Conservation (phyloP, 495 filamentous ascomycete species). For the Aspergillus ostianus region DNA sequence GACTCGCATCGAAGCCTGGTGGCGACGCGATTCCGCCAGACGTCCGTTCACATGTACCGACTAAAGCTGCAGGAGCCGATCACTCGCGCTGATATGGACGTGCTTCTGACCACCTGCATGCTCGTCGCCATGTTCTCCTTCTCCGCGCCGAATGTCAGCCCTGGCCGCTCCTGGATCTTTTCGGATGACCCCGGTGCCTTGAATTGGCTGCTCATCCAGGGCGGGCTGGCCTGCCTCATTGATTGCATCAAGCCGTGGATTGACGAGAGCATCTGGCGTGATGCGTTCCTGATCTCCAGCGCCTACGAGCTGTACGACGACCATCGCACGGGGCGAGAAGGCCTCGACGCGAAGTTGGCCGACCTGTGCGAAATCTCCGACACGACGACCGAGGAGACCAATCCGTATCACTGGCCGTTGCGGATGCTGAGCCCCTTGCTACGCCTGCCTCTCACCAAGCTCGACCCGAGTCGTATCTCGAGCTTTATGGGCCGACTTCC, state of each 20-base stretch:
- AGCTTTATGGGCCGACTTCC: conserved; percentile 34
- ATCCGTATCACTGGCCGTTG: conserved; percentile 35
- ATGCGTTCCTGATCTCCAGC: neutral
- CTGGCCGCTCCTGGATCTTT: neutral
- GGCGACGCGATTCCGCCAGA: conserved; percentile 1
- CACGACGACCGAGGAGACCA: conserved; percentile 31
- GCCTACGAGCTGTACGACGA: neutral
- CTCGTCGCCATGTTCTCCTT: conserved; percentile 4
- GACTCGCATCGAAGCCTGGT: neutral
- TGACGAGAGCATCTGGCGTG: neutral
- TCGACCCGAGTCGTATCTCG: conserved; percentile 22
- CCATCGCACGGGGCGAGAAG: conserved; percentile 26
- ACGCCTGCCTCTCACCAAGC: conserved; percentile 17
- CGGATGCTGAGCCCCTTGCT: conserved; percentile 31
- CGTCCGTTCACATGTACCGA: neutral
- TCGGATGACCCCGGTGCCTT: neutral
- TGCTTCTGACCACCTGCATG: conserved; percentile 2
- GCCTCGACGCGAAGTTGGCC: conserved; percentile 32
- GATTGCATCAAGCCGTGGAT: neutral
- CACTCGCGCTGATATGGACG: neutral
- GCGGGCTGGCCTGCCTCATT: neutral
- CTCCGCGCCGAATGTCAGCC: neutral
- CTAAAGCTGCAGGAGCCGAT: neutral
- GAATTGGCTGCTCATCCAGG: conserved; percentile 4
- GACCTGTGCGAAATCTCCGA: conserved; percentile 40